Conservation (phyloP, 1,284 basidiomycete genomes). For the Sanguinoderma infundibulare region DNA sequence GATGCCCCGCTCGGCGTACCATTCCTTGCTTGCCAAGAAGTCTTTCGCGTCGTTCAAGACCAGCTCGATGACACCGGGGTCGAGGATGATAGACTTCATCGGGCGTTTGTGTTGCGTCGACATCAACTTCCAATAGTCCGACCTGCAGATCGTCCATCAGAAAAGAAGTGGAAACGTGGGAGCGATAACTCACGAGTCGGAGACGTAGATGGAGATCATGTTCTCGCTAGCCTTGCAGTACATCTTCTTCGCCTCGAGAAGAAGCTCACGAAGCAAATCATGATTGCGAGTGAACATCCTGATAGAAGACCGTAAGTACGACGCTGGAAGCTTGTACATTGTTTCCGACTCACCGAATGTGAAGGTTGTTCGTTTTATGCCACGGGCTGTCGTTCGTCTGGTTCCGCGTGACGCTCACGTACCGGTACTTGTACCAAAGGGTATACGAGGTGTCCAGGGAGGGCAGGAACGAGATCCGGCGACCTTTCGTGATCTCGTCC, state of each 20-base stretch:
- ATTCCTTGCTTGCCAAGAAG: conserved; percentile 65
- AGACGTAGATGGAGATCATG: conserved; percentile 59
- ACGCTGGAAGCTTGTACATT: background rate
- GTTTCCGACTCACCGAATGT: conserved; percentile 33
- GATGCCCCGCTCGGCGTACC: conserved; percentile 72
- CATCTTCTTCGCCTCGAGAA: conserved; percentile 58
- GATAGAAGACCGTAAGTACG: background rate
- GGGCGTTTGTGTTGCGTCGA: conserved; percentile 66
- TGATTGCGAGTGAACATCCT: conserved; percentile 60
- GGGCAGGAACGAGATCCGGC: conserved; percentile 36
- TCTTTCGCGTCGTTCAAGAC: conserved; percentile 69
- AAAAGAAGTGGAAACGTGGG: background rate
- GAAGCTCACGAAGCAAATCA: conserved; percentile 49
- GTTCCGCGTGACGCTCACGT: conserved; percentile 32
- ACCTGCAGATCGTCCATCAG: conserved; percentile 13
- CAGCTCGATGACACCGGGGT: conserved; percentile 65
- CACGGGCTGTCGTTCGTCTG: conserved; percentile 29
- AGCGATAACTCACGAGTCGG: conserved; percentile 43
- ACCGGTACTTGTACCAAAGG: conserved; percentile 39
- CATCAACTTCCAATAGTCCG: conserved; percentile 56
- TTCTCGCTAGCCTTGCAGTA: conserved; percentile 57
- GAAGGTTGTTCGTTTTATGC: conserved; percentile 31
- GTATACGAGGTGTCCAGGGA: conserved; percentile 33
- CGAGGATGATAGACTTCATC: conserved; percentile 67
- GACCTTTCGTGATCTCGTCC: conserved; percentile 27